Evolutionary conservation across 2,329 filamentous ascomycete genomes (phyloP).

Genomic region (Fusarium sp.): DNA sequence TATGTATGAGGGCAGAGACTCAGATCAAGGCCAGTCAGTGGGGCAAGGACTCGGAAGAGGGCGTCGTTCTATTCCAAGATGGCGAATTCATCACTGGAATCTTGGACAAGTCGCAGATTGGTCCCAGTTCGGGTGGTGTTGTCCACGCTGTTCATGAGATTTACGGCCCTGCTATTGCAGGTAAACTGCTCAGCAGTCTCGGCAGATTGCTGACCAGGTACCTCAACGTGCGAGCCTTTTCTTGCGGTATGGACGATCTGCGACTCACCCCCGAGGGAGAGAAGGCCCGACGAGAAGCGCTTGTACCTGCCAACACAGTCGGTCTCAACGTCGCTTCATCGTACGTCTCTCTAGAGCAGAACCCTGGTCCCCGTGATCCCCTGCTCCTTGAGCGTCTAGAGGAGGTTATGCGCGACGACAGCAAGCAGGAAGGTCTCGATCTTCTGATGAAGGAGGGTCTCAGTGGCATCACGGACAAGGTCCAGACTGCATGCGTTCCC

Average conservation of each 20-base stretch:
- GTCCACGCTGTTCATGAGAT: conserved; percentile 93
- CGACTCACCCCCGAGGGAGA: conserved; percentile 84
- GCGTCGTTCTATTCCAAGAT: conserved; percentile 79
- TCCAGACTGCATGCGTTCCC: conserved; percentile 83
- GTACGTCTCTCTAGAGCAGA: conserved; percentile 83
- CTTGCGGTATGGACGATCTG: conserved; percentile 96
- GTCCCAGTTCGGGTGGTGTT: conserved; percentile 83
- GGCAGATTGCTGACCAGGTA: conserved; percentile 89
- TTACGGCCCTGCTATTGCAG: conserved; percentile 86
- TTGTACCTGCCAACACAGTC: conserved; percentile 71
- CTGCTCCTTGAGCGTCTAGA: conserved; percentile 82
- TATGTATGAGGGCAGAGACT: conserved; percentile 81
- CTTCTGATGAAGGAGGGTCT: conserved; percentile 78
- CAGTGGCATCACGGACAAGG: conserved; percentile 73
- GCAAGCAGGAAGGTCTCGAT: conserved; percentile 91
- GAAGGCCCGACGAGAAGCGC: conserved; percentile 68
- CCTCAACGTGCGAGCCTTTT: conserved; percentile 92
- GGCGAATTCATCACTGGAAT: conserved; percentile 91
- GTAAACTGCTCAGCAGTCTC: conserved; percentile 86
- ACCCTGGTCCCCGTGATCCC: conserved; percentile 68
- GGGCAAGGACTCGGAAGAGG: conserved; percentile 80
- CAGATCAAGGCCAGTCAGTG: conserved; percentile 81
- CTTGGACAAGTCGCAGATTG: conserved; percentile 94
- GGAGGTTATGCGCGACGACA: conserved; percentile 87
- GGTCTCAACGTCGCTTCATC: conserved; percentile 83